A percentile compares a stretch with the other conserved stretches of the same genome.
Evolutionary conservation across 2,329 filamentous ascomycete genomes (phyloP).

Genomic region (Trichoderma sp.): DNA sequence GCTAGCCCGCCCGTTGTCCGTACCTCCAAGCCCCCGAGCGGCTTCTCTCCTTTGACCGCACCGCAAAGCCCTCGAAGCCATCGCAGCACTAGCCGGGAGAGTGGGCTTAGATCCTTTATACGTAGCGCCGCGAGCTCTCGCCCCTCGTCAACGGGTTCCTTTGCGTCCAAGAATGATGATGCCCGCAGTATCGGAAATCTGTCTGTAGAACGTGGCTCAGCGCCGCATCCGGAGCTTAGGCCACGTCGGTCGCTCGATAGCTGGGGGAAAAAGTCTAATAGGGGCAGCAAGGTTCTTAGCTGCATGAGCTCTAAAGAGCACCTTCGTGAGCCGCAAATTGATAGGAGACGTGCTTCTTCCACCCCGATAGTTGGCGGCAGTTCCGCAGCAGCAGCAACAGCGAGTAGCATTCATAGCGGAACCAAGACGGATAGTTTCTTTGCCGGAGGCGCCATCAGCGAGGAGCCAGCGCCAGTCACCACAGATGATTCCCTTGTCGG

Average conservation of each 20-base stretch:
- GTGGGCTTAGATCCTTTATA: conserved; percentile 58
- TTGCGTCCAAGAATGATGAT: conserved; percentile 55
- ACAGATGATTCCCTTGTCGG: conserved; percentile 24
- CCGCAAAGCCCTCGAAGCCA: conserved; percentile 49
- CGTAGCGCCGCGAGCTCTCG: conserved; percentile 49
- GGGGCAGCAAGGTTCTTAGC: conserved; percentile 58
- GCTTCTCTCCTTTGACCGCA: conserved; percentile 68
- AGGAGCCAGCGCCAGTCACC: conserved; percentile 43
- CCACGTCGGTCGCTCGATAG: conserved; percentile 57
- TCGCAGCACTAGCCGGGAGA: conserved; percentile 50
- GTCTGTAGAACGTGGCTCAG: conserved; percentile 57
- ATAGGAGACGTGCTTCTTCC: conserved; percentile 52
- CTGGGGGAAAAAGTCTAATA: conserved; percentile 56
- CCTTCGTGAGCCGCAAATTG: conserved; percentile 59
- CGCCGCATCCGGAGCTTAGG: conserved; percentile 48
- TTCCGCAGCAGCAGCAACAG: conserved; percentile 25
- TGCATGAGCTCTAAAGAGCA: conserved; percentile 72
- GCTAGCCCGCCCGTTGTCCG: conserved; percentile 69
- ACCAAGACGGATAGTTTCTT: conserved; percentile 47
- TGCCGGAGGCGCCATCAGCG: conserved; percentile 52
- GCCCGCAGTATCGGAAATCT: conserved; percentile 61
- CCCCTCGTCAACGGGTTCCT: conserved; percentile 58
- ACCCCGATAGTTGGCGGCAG: conserved; percentile 36
- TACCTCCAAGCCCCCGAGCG: conserved; percentile 77
- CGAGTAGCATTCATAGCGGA: conserved; percentile 35